A percentile compares a stretch with the other conserved stretches of the same genome.
phyloP scores from a whole-genome alignment of 208 protist species.

The Acanthamoeba triangularis region DNA sequence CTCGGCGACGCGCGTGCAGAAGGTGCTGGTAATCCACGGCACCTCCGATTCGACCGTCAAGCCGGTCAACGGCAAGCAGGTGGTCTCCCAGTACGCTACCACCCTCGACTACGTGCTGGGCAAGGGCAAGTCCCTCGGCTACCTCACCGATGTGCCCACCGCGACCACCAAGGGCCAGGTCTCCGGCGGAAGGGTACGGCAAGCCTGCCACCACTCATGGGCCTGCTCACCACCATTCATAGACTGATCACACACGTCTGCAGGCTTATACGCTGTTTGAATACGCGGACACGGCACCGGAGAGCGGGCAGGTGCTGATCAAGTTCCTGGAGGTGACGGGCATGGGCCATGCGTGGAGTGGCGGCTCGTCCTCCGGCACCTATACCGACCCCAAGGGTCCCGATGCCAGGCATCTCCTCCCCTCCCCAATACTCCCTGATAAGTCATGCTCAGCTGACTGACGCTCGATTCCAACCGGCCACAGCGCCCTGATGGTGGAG shows the following conservation, averaged over 20 bases:
- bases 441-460: neutral
- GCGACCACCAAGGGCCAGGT: neutral
- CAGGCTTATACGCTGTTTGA: constrained; percentile 4
- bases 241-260: neutral
- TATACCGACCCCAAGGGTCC: constrained; percentile 69
- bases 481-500: constrained; percentile 31
- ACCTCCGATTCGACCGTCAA: constrained; percentile 58
- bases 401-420: neutral
- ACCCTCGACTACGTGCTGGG: constrained; percentile 53
- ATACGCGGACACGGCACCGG: constrained; percentile 16
- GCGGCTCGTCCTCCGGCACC: constrained; percentile 30
- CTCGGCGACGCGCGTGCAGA: constrained; percentile 5
- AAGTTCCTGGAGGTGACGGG: constrained; percentile 52
- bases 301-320: constrained; percentile 33
- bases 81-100: constrained; percentile 48
- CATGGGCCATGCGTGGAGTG: constrained; percentile 75
- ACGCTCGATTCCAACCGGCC: neutral
- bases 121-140: neutral
- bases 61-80: constrained; percentile 69
- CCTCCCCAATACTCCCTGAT: neutral
- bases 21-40: constrained; percentile 67
- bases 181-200: constrained; percentile 32
- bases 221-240: neutral
- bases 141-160: constrained; percentile 55
- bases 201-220: neutral